Evolutionary conservation across 495 filamentous ascomycete genomes (phyloP), one percentile per base, ranked within the genome.

Genomic region (Glarea lozoyensis): DNA sequence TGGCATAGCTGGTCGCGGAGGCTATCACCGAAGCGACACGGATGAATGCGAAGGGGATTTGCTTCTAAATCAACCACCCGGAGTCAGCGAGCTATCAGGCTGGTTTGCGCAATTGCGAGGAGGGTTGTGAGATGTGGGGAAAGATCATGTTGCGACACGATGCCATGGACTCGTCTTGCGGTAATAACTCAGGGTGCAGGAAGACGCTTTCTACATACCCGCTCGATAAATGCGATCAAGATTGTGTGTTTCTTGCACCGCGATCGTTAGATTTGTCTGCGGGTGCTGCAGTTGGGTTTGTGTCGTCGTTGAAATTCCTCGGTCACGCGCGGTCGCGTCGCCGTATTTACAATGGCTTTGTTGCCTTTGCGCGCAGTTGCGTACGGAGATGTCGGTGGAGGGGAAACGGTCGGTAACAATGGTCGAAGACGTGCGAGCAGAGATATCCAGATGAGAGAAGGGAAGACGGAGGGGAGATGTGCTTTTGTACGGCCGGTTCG

Each of bases 1-100:
- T 38, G 71, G 71, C 69, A 73, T 73, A 11, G 11, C n/a, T 48
- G 43, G 21, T 15, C n/a, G n/a, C n/a, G n/a, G n/a, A n/a, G n/a
- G n/a, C n/a, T n/a, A n/a, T n/a, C n/a, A n/a, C n/a, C n/a, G n/a
- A n/a, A n/a, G n/a, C n/a, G n/a, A n/a, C n/a, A n/a, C n/a, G n/a
- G n/a, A n/a, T n/a, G n/a, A n/a, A n/a, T n/a, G n/a, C n/a, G n/a
- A n/a, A n/a, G n/a, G n/a, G n/a, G n/a, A n/a, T n/a, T n/a, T n/a
- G n/a, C n/a, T n/a, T n/a, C n/a, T n/a, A n/a, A n/a, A n/a, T n/a
- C n/a, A n/a, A n/a, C n/a, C n/a, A n/a, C n/a, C n/a, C n/a, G n/a
- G n/a, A n/a, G n/a, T n/a, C n/a, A n/a, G n/a, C n/a, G n/a, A n/a
- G n/a, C n/a, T n/a, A n/a, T n/a, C n/a, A n/a, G n/a, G n/a, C n/a